Base-by-base conservation (phyloP, 2,329 filamentous ascomycete species). In the Microsporum ferrugineum region DNA sequence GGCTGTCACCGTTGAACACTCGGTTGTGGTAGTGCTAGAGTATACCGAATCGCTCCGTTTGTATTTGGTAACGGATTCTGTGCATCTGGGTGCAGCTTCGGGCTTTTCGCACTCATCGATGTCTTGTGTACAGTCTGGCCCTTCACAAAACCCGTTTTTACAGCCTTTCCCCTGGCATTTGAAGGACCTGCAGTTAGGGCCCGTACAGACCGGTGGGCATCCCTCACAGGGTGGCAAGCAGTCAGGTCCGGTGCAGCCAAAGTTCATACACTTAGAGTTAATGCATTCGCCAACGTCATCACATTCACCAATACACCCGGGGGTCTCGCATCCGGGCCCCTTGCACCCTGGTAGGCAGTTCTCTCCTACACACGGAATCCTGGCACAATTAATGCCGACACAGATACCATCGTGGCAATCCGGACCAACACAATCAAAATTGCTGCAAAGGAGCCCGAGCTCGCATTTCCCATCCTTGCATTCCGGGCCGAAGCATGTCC, bases 381-480 rank as follows among this genome's bases (percentile, higher is more conserved):
- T 51, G 6, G 29, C 39, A 49, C 60, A 61, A 7, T 34, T 36
- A 5, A 38, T 27, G 23, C 60, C 60, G 14, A 61, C 8, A 14
- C 60, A 61, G 41, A 61, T 57, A 7, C 60, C 60, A 17, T 36
- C 33, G 12, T 49, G 34, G 29, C 60, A 61, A 39, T 58, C 60
- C 12, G 27, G 36, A n/a, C 60, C 60, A 57, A 47, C 23, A 17
- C 60, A 61, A 8, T 45, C 17, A 38, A 61, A 61, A 14, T 34
- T 34, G 12, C 31, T 34, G 27, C 60, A 61, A 23, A 45, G 17
- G 41, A 14, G n/a, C n/a, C 53, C 53, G 33, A 17, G 43, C 17
- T 29, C 17, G 39, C 60, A 61, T 14, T 34, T 49, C 14, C 60
- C 60, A 45, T 58, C 39, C 6, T 49, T 23, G 38, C 60, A 61